Evolutionary conservation across 192 early-diverging fungal species (phyloP).

Genomic region (Backusella westeae): DNA sequence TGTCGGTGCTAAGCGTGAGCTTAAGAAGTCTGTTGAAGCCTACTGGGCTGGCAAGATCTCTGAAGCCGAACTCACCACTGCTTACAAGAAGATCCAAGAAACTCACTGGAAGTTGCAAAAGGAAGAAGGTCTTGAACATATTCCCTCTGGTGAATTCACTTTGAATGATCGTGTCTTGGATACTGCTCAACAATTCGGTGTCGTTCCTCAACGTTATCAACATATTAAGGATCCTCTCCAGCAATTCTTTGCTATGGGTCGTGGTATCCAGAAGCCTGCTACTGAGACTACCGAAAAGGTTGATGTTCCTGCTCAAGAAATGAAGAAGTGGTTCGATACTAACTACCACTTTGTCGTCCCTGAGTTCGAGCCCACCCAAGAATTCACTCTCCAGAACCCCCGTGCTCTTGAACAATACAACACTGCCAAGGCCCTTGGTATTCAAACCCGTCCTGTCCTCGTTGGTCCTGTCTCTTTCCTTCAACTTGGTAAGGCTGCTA

Average conservation of each 20-base stretch:
- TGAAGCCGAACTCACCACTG: constrained; percentile 63
- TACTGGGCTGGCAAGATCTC: constrained; percentile 92
- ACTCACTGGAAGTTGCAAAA: constrained; percentile 67
- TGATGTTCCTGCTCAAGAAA: constrained; percentile 94
- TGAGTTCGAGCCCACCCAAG: constrained; percentile 74
- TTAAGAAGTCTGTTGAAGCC: constrained; percentile 93
- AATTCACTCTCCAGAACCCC: constrained; percentile 64
- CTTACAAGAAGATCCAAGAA: constrained; percentile 72
- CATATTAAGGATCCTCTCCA: constrained; percentile 54
- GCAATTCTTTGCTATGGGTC: constrained; percentile 97
- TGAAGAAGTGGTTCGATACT: constrained; percentile 99
- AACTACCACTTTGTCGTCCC: constrained; percentile 91
- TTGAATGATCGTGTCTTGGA: constrained; percentile 76
- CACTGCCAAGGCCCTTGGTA: constrained; percentile 89
- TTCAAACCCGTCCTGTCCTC: constrained; percentile 89
- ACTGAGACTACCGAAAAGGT: constrained; percentile 64
- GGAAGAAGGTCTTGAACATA: constrained; percentile 71
- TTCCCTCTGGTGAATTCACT: constrained; percentile 94
- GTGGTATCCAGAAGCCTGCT: constrained; percentile 80
- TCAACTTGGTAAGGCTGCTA: constrained; percentile 79
- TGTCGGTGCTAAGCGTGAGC: constrained; percentile 92
- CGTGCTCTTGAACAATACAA: constrained; percentile 85
- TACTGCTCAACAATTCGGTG: constrained; percentile 65
- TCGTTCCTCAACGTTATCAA: constrained; percentile 57
- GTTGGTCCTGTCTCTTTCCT: constrained; percentile 92